phyloP scores from a whole-genome alignment of 306 rosid species.

The Begonia fuchsioides region DNA sequence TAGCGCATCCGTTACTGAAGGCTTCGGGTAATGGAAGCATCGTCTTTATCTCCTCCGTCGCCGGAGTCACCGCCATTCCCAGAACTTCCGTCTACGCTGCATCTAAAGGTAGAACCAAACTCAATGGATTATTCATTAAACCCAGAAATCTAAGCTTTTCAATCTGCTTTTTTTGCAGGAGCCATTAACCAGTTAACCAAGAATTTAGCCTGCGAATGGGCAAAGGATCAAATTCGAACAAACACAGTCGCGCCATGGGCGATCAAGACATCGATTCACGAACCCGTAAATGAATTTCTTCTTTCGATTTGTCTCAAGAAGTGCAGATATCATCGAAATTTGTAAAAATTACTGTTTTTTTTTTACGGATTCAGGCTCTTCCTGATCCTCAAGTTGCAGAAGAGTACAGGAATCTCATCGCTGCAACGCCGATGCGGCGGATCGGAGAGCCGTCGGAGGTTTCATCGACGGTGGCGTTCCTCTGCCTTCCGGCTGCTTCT shows the following conservation, averaged over 20 bases:
- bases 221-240: not conserved
- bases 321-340: too few relatives aligned
- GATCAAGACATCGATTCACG: not conserved
- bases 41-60: constrained; percentile 31
- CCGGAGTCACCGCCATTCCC: constrained; percentile 34
- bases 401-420: not conserved
- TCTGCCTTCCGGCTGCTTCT: constrained; percentile 57
- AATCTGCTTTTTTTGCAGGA: not conserved
- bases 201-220: not conserved
- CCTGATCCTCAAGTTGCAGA: not conserved
- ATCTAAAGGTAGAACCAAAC: too few relatives aligned
- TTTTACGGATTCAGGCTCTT: not conserved
- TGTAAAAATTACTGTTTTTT: too few relatives aligned
- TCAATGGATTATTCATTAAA: too few relatives aligned
- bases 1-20: constrained; percentile 32
- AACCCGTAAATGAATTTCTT: not conserved
- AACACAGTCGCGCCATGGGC: not conserved
- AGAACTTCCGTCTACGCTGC: too few relatives aligned
- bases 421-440: constrained; percentile 17
- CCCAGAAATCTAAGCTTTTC: too few relatives aligned
- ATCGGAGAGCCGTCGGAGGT: constrained; percentile 26
- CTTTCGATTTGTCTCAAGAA: too few relatives aligned
- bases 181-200: not conserved
- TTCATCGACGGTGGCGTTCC: constrained; percentile 38
- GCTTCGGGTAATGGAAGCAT: constrained; percentile 28